phyloP scores from a whole-genome alignment of 73 alveolate species.

The Paramecium tetraurelia region DNA sequence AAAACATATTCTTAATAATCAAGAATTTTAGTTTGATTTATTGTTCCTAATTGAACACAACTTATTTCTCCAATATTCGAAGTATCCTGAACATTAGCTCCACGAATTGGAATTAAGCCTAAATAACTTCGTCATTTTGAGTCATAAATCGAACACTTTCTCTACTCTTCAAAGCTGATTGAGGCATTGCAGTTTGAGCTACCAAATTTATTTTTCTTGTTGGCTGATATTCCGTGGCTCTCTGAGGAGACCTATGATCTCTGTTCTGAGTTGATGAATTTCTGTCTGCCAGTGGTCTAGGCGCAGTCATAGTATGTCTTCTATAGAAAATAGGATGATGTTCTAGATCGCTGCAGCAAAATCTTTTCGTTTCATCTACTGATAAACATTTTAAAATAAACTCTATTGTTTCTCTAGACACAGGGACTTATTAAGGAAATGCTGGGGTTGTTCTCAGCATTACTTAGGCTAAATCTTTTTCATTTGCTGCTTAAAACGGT shows the following conservation, averaged over 20 bases:
- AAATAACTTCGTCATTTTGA: background rate
- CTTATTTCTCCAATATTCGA: background rate
- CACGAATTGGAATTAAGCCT: background rate
- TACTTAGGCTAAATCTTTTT: background rate
- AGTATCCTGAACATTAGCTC: background rate
- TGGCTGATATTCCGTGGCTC: constrained; percentile 10
- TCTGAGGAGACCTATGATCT: background rate
- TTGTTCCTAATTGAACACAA: background rate
- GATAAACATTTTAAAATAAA: constrained; percentile 8
- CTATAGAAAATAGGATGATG: constrained; percentile 14
- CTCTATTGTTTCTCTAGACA: constrained; percentile 5
- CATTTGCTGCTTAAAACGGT: constrained; percentile 36
- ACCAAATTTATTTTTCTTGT: background rate
- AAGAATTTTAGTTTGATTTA: background rate
- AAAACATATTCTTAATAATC: constrained; percentile 15
- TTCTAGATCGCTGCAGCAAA: constrained; percentile 6
- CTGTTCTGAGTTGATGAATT: background rate
- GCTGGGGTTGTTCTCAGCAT: background rate
- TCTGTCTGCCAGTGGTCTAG: constrained; percentile 16
- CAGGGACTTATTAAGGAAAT: background rate
- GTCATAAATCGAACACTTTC: background rate
- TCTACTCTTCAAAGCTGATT: constrained; percentile 29
- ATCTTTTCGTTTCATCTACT: background rate
- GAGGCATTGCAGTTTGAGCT: background rate
- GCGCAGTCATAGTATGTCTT: constrained; percentile 16